phyloP scores from a whole-genome alignment of 169 alveolate species.

The Plasmodium malariae region DNA sequence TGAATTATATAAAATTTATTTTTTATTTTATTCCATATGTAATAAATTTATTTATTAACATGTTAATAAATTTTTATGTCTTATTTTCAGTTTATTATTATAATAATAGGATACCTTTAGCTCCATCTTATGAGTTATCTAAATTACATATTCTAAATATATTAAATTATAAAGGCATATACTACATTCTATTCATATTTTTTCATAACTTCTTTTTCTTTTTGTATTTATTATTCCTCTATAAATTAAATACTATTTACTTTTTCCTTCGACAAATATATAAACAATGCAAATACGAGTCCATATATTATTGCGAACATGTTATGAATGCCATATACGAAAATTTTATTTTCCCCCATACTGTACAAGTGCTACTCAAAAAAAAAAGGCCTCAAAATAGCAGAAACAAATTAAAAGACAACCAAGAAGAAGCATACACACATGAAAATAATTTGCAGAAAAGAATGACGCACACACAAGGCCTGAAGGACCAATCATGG shows the following conservation, averaged over 20 bases:
- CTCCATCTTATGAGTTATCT: constrained; percentile 60
- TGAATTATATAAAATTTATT: constrained; percentile 49
- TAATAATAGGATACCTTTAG: constrained; percentile 66
- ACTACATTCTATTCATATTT: constrained; percentile 56
- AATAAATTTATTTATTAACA: constrained; percentile 58
- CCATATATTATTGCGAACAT: constrained; percentile 68
- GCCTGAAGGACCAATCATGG: not conserved
- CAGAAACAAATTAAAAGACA: too few species aligned
- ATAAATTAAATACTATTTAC: constrained; percentile 44
- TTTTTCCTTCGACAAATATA: constrained; percentile 66
- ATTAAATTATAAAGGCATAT: constrained; percentile 59
- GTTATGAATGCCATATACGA: constrained; percentile 72
- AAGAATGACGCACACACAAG: not conserved
- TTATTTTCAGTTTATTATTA: constrained; percentile 67
- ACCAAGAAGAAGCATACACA: not conserved
- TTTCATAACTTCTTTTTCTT: constrained; percentile 50
- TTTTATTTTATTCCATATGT: constrained; percentile 57
- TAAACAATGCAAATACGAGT: constrained; percentile 59
- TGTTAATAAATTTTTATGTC: constrained; percentile 38
- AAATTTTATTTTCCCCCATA: constrained; percentile 43
- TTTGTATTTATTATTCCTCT: constrained; percentile 33
- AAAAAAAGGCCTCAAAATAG: not conserved
- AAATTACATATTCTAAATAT: constrained; percentile 38
- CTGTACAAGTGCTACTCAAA: constrained; percentile 5
- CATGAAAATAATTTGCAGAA: not conserved